phyloP scores from a whole-genome alignment of 2,329 filamentous ascomycete genomes.

The Aspergillus texensis region DNA sequence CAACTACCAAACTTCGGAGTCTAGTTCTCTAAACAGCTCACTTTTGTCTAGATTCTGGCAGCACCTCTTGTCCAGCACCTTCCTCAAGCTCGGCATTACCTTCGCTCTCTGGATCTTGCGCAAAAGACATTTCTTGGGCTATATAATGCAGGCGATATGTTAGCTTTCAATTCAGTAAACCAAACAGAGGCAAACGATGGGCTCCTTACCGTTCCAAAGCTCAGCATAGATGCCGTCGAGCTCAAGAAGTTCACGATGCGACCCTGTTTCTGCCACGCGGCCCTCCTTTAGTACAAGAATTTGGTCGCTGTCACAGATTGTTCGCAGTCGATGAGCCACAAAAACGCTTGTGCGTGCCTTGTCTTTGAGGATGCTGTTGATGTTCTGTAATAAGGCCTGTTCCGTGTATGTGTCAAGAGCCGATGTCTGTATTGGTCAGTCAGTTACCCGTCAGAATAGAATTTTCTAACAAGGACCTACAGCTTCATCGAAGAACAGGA shows the following conservation, averaged over 20 bases:
- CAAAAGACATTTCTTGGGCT: slow-evolving; percentile 65
- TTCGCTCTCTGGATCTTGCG: slow-evolving; percentile 43
- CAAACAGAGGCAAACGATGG: neutral
- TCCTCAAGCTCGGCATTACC: slow-evolving; percentile 43
- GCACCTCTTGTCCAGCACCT: slow-evolving; percentile 26
- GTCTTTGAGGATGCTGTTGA: slow-evolving; percentile 87
- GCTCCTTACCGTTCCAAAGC: slow-evolving; percentile 78
- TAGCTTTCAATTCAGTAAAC: slow-evolving; percentile 8
- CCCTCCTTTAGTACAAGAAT: slow-evolving; percentile 91
- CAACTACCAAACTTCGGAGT: neutral
- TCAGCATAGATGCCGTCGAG: slow-evolving; percentile 74
- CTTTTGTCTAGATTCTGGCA: slow-evolving; percentile 7
- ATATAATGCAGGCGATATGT: slow-evolving; percentile 9
- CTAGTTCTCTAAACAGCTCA: neutral
- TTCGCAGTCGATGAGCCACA: slow-evolving; percentile 87
- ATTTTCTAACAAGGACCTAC: slow-evolving; percentile 43
- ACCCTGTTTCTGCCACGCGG: slow-evolving; percentile 83
- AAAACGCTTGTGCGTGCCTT: slow-evolving; percentile 91
- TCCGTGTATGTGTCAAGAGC: slow-evolving; percentile 93
- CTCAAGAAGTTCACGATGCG: slow-evolving; percentile 81
- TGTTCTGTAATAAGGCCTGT: slow-evolving; percentile 85
- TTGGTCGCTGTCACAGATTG: slow-evolving; percentile 89
- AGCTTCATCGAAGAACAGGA: slow-evolving; percentile 94
- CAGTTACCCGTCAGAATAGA: neutral
- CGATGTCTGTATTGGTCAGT: slow-evolving; percentile 59